Conservation (phyloP, 2,329 filamentous ascomycete genomes). For the Diaporthe destruens region DNA sequence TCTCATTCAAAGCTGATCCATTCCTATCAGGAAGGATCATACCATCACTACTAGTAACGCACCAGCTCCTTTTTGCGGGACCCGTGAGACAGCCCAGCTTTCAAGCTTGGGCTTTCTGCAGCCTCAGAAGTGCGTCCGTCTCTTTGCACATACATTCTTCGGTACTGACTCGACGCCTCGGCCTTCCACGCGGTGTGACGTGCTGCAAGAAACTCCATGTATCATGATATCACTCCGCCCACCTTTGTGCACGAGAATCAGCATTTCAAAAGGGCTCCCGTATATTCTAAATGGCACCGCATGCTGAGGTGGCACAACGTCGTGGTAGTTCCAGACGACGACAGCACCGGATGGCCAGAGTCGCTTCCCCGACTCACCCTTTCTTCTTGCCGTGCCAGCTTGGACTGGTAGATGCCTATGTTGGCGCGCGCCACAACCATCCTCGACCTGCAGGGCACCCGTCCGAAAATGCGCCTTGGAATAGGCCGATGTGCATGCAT, state of each 20-base stretch:
- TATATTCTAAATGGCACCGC: constrained; percentile 14
- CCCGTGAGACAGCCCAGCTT: background rate
- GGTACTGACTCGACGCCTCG: constrained; percentile 17
- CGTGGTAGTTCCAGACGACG: constrained; percentile 14
- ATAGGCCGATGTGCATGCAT: constrained; percentile 10
- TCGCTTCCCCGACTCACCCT: constrained; percentile 37
- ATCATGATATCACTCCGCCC: constrained; percentile 38
- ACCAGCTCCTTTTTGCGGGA: constrained; percentile 23
- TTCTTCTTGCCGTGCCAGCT: background rate
- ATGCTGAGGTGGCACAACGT: constrained; percentile 33
- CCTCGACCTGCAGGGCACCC: background rate
- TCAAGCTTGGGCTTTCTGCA: constrained; percentile 15
- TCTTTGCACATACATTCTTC: constrained; percentile 1
- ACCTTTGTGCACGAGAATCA: background rate
- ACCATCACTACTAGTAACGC: constrained; percentile 1
- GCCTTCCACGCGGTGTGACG: constrained; percentile 15
- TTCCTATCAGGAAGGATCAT: constrained; percentile 10
- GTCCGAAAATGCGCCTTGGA: constrained; percentile 14
- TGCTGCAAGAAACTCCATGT: constrained; percentile 33
- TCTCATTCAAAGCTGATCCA: background rate
- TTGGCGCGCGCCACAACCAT: constrained; percentile 35
- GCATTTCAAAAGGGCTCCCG: constrained; percentile 4
- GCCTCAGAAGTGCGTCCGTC: constrained; percentile 14
- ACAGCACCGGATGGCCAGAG: constrained; percentile 28
- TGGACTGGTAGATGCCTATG: constrained; percentile 7